A percentile compares a stretch with the other conserved stretches of the same genome.
phyloP scores from a whole-genome alignment of 129 eudicot genomes.

The Flaveria linearis region DNA sequence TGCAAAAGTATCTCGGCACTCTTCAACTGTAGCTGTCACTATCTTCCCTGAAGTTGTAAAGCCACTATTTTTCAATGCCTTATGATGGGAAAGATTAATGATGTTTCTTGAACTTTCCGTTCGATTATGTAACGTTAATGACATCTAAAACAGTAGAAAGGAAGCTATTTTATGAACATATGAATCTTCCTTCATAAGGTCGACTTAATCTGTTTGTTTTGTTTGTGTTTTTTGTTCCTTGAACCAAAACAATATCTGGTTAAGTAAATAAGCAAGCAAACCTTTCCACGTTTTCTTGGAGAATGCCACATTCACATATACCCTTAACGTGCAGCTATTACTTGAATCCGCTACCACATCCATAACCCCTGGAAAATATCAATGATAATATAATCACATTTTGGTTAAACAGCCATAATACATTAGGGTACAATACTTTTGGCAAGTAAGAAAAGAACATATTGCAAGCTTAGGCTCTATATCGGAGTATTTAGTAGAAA shows the following conservation, averaged over 20 bases:
- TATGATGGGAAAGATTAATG: background rate
- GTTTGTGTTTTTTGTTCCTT: constrained; percentile 7
- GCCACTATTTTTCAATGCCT: constrained; percentile 12
- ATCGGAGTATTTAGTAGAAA: background rate
- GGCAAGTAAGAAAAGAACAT: background rate
- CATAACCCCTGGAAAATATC: constrained; percentile 62
- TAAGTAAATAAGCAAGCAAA: constrained; percentile 33
- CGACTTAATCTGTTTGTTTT: background rate
- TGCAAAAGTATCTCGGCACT: constrained; percentile 82
- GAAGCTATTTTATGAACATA: background rate
- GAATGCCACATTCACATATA: constrained; percentile 76
- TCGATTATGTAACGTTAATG: constrained; percentile 4
- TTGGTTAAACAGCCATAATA: constrained; percentile 3
- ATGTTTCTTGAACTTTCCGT: background rate
- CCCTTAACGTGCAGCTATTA: constrained; percentile 55
- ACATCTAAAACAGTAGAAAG: background rate
- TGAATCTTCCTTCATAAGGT: background rate
- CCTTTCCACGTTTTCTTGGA: constrained; percentile 93
- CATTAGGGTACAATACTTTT: background rate
- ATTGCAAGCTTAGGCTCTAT: constrained; percentile 13
- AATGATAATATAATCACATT: constrained; percentile 1
- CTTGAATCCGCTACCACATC: constrained; percentile 60
- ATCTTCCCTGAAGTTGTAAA: constrained; percentile 70
- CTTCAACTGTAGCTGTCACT: constrained; percentile 82
- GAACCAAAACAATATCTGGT: constrained; percentile 15